These are phyloP conservation scores for Syncephalis plumigaleata DNA, from an alignment of 371 early-diverging fungal genomes.

Conservation along the genomic window DNA sequence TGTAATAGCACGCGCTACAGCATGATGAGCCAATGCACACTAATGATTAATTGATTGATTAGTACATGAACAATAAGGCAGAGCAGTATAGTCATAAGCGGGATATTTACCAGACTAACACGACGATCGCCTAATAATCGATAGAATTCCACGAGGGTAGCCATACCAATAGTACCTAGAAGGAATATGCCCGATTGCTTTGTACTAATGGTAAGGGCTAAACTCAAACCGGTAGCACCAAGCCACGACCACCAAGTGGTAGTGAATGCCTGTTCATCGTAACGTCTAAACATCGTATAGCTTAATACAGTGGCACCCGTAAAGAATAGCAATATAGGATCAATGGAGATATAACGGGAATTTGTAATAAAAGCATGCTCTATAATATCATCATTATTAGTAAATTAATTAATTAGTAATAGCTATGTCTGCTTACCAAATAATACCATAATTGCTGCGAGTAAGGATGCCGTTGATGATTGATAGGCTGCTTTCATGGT, in stretches of 20 bases:
- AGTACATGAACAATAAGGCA: background rate
- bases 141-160: constrained; percentile 82
- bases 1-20: constrained; percentile 33
- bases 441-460: constrained; percentile 45
- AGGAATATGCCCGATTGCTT: constrained; percentile 92
- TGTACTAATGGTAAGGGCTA: constrained; percentile 49
- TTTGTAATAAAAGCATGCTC: constrained; percentile 84
- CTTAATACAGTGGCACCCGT: constrained; percentile 47
- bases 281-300: constrained; percentile 60
- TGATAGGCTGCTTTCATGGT: constrained; percentile 61
- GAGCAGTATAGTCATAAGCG: constrained; percentile 10
- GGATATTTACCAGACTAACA: constrained; percentile 28
- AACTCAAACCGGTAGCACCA: constrained; percentile 40
- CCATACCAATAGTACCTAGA: constrained; percentile 68
- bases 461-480: constrained; percentile 39
- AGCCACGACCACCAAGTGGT: constrained; percentile 57
- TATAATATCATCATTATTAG: too few relatives aligned
- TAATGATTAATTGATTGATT: background rate
- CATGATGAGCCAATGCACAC: constrained; percentile 19
- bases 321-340: constrained; percentile 76
- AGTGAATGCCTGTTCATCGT: constrained; percentile 37
- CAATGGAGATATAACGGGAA: constrained; percentile 76
- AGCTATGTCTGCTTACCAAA: constrained; percentile 42
- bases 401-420: constrained; percentile 18
- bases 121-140: constrained; percentile 49